Conservation (phyloP, 495 filamentous ascomycete genomes). For the Hypoxylon intermedium region DNA sequence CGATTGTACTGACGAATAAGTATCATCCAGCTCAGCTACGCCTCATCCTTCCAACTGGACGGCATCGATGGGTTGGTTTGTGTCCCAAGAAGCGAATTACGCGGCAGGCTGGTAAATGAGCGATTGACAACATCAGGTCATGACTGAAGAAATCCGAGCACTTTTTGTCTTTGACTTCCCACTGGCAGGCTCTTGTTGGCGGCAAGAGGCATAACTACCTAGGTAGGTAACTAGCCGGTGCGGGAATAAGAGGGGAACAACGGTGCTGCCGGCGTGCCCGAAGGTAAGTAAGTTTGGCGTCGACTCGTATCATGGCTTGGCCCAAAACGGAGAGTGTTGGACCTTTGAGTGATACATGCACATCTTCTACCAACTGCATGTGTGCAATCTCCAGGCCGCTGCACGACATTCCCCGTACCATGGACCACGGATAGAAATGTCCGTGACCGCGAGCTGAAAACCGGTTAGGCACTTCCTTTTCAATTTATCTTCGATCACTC, state of each 20-base stretch:
- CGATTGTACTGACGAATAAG: background rate
- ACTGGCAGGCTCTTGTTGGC: background rate
- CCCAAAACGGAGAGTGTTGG: too few relatives aligned
- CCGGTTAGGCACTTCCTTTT: background rate
- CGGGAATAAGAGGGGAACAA: slow-evolving; percentile 3
- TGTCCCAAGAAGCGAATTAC: slow-evolving; percentile 12
- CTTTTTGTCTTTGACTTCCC: slow-evolving; percentile 4
- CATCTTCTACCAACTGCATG: too few relatives aligned
- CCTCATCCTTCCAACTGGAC: slow-evolving; percentile 10
- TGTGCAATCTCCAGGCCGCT: too few relatives aligned
- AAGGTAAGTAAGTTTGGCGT: background rate
- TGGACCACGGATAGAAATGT: too few relatives aligned
- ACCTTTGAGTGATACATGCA: too few relatives aligned
- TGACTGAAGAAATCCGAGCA: background rate
- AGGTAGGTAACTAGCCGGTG: background rate
- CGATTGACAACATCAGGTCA: slow-evolving; percentile 13
- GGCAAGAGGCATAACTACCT: too few relatives aligned
- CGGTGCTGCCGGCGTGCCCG: background rate
- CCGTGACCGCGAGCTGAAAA: too few relatives aligned
- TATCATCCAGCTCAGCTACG: slow-evolving; percentile 11
- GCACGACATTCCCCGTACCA: too few relatives aligned
- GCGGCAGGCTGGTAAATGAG: slow-evolving; percentile 17
- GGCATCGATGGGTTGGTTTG: slow-evolving; percentile 6
- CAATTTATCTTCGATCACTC: background rate
- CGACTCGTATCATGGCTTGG: too few relatives aligned